Base-by-base conservation (phyloP, 2,329 filamentous ascomycete species). In the Sporothrix protearum region DNA sequence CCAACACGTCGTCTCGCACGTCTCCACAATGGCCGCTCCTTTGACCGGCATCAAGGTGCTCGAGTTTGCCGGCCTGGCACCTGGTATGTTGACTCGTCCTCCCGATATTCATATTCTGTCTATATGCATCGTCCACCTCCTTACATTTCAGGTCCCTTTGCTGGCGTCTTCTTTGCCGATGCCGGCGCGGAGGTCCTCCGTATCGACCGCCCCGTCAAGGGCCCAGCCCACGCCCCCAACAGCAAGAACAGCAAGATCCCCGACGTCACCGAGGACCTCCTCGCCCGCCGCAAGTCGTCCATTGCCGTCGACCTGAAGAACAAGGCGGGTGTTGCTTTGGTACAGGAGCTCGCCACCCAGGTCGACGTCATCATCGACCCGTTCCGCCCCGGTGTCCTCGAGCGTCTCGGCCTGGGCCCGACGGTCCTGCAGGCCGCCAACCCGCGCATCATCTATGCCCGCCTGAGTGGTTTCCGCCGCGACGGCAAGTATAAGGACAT, bases 291-390 rank as follows among this genome's bases (percentile, higher is more conserved):
- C 83, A 98, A 98, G 80, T 83, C 88, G 71, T 96, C 92, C 39
- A 89, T 97, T 73, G 86, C 89, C 51, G 85, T 97, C 2, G 88
- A 97, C 81, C 86, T 97, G 69, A 96, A 96, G 78, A 86, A 87
- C 0, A 75, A 86, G 0, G 76, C 80, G 0, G 94, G 92, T 7
- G 79, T 89, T 14, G 84, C 85, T 0, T 83, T 97, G 7, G 80
- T 97, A 69, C 89, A 89, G 73, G 82, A 85, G 2, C 84, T 97
- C 0, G 82, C 91, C 47, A 80, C 82, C 19, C 79, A 83, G 19
- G 85, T 89, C 71, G 95, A 98, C 80, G 85, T 97, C 47, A 80
- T 98, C 36, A 96, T 98, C 79, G 96, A 98, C 80, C 95, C 96
- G 0, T 98, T 94, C 83, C 92, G 95, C 0, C 95, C 95, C 0